phyloP scores from a whole-genome alignment of 2,329 filamentous ascomycete genomes.

The Colletotrichum echinochloae region DNA sequence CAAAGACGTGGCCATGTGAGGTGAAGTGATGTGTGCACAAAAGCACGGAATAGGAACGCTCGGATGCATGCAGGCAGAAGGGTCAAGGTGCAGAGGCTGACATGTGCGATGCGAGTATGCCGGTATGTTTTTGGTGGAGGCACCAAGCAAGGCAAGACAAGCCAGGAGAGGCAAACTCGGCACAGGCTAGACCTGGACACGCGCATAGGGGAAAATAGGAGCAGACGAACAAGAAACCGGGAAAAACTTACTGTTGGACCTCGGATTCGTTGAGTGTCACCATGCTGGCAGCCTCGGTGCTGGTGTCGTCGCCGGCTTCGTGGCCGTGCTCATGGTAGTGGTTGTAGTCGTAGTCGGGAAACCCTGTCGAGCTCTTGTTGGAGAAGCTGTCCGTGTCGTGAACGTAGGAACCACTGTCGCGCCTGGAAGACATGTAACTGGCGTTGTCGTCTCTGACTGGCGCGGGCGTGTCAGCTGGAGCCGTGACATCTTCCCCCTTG shows the following conservation, averaged over 20 bases:
- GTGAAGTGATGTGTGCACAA: constrained; percentile 12
- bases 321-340: constrained; percentile 14
- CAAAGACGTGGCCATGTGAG: constrained; percentile 31
- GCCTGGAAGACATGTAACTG: constrained; percentile 52
- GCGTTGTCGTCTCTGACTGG: constrained; percentile 47
- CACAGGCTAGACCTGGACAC: background rate
- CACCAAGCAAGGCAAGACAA: background rate
- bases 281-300: constrained; percentile 25
- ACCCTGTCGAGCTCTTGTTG: constrained; percentile 30
- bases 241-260: constrained; percentile 15
- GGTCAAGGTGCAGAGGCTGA: constrained; percentile 1
- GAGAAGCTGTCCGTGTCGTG: constrained; percentile 45
- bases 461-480: constrained; percentile 22
- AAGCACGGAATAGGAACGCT: constrained; percentile 23
- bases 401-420: constrained; percentile 51
- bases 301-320: constrained; percentile 15
- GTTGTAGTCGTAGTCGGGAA: constrained; percentile 28
- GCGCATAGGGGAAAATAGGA: constrained; percentile 3
- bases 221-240: constrained; percentile 3
- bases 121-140: background rate
- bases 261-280: constrained; percentile 23
- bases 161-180: background rate
- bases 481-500: constrained; percentile 37
- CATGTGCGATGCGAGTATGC: background rate
- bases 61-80: constrained; percentile 23